phyloP scores from a whole-genome alignment of 345 rosid species.

The Salix udensis region DNA sequence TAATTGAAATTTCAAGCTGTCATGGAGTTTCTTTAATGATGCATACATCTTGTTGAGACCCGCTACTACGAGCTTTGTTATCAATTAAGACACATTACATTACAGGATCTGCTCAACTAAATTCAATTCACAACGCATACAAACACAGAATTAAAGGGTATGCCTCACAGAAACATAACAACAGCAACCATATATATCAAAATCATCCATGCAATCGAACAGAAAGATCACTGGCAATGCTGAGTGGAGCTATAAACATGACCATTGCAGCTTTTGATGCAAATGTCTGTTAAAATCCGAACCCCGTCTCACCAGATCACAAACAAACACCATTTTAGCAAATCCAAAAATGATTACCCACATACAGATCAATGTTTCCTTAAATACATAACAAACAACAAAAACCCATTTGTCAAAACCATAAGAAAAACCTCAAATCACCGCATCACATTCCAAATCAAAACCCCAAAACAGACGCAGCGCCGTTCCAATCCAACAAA shows the following conservation, averaged over 20 bases:
- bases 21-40: background rate
- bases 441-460: background rate
- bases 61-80: background rate
- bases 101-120: background rate
- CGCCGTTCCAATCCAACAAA: too few species aligned
- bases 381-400: background rate
- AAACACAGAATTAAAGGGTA: background rate
- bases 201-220: background rate
- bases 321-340: background rate
- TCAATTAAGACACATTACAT: background rate
- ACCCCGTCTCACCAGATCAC: background rate
- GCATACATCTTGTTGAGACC: background rate
- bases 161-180: background rate
- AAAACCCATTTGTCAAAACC: background rate
- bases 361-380: background rate
- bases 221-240: background rate
- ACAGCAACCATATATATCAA: background rate
- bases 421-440: background rate
- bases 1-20: background rate
- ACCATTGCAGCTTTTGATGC: background rate
- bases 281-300: background rate
- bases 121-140: background rate
- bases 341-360: background rate
- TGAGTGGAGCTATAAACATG: background rate
- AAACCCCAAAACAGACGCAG: background rate